These are phyloP conservation scores for Combretum micranthum DNA, from an alignment of 345 rosid genomes.

Conservation along the genomic window DNA sequence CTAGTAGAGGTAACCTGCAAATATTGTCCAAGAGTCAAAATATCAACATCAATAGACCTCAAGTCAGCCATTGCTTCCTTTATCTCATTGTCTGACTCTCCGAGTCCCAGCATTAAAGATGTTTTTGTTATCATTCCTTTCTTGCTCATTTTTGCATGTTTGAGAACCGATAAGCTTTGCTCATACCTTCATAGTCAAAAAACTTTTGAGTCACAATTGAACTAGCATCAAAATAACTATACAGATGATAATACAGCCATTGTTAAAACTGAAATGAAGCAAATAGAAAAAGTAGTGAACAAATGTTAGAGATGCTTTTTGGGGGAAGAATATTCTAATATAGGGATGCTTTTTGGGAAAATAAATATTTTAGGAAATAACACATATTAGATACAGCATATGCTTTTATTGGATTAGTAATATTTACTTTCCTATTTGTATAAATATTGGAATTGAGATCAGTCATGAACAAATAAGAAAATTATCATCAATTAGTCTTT, in stretches of 20 bases:
- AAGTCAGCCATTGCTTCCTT: conserved; percentile 83
- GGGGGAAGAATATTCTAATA: too few relatives aligned
- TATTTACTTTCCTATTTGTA: too few relatives aligned
- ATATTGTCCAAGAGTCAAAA: conserved; percentile 93
- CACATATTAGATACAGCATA: too few relatives aligned
- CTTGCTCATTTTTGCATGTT: conserved; percentile 74
- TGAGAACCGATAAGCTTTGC: conserved; percentile 86
- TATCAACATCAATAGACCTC: conserved; percentile 86
- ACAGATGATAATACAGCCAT: not conserved
- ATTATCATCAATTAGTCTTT: too few relatives aligned
- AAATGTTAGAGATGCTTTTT: too few relatives aligned
- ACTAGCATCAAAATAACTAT: conserved; percentile 5
- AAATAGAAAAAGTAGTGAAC: too few relatives aligned
- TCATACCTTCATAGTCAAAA: conserved; percentile 58
- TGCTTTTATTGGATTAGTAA: too few relatives aligned
- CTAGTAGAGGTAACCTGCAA: conserved; percentile 52
- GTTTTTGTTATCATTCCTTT: conserved; percentile 90
- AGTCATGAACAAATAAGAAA: too few relatives aligned
- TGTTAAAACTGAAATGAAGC: too few relatives aligned
- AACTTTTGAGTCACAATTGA: conserved; percentile 7
- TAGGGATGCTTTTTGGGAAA: too few relatives aligned
- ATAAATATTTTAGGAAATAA: too few relatives aligned
- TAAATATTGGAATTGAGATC: too few relatives aligned
- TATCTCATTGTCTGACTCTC: conserved; percentile 86
- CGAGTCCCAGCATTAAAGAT: conserved; percentile 97